A percentile compares a stretch with the other conserved stretches of the same genome.
Conservation (phyloP, 805 yeast genomes). For the Candida sonorensis region DNA sequence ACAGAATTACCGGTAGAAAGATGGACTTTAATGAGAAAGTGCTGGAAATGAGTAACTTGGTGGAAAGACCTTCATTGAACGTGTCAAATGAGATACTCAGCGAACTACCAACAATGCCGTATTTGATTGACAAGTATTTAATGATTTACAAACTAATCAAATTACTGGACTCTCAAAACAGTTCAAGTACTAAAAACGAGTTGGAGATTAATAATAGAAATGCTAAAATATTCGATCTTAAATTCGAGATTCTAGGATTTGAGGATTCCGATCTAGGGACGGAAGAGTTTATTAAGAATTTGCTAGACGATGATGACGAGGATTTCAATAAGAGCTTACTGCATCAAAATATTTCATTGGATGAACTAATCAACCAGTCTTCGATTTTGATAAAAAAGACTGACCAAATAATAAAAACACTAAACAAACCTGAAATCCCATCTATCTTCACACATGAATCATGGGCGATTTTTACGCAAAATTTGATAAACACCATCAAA, state of each 20-base stretch:
- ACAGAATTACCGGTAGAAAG: conserved; percentile 62
- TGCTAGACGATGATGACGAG: conserved; percentile 24
- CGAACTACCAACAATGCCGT: conserved; percentile 65
- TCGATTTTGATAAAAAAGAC: conserved; percentile 16
- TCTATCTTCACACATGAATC: conserved; percentile 14
- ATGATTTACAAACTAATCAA: conserved; percentile 53
- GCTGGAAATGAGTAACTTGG: conserved; percentile 48
- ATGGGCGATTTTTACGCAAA: conserved; percentile 15
- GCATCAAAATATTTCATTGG: conserved; percentile 15
- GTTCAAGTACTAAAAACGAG: conserved; percentile 9
- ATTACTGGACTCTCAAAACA: conserved; percentile 29
- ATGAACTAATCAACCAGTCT: conserved; percentile 22
- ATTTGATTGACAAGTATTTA: conserved; percentile 57
- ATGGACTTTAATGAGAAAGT: conserved; percentile 53
- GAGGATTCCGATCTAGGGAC: conserved; percentile 54
- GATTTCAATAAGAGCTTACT: conserved; percentile 18
- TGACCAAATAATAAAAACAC: conserved; percentile 9
- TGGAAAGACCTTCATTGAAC: conserved; percentile 52
- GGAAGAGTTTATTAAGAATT: conserved; percentile 48
- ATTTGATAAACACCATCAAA: conserved; percentile 7
- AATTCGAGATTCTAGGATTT: conserved; percentile 35
- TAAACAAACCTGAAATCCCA: conserved; percentile 20
- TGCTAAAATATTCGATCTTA: conserved; percentile 16
- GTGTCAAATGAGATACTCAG: conserved; percentile 43
- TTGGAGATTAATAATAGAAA: conserved; percentile 14